Evolutionary conservation across 345 rosid species (phyloP), one percentile per base, ranked within the genome.

Genomic region (Euphorbia pulcherrima): DNA sequence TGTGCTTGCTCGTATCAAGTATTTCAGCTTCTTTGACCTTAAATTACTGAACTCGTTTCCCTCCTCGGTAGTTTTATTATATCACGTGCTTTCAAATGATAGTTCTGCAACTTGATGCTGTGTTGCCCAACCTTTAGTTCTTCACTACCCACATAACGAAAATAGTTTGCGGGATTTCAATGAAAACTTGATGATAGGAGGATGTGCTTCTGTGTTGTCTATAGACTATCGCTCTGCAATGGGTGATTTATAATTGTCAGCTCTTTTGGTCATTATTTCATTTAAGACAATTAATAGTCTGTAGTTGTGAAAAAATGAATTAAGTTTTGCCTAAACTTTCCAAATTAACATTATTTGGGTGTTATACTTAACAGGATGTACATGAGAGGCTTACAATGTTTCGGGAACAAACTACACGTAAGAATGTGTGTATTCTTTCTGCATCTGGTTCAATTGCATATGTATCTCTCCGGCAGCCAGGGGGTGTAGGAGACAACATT

Each of bases 331-430:
- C 18, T 67, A n/a, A 30, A 62, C n/a, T 5, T 30, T 29, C 71
- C 68, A 27, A 16, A 23, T 46, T 77, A 57, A 79, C 41, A 30
- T 27, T 24, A 65, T 83, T 40, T 52, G 65, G 60, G 70, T 40
- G n/a, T n/a, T n/a, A n/a, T n/a, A n/a, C n/a, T n/a, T 61, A 62
- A 78, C 77, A 94, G 99, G 97, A 94, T 75, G 95, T 91, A 69
- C 77, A 79, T 52, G 92, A 89, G 81, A 94, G 83, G 75, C 76
- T 90, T 52, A 71, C 81, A 83, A 39, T 71, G 72, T 89, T 87
- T 68, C 73, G 87, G 80, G 90, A 86, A 81, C 91, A 89, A 81
- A 84, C 86, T 78, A 88, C 83, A 75, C 88, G 87, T 30, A 92
- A 94, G 67, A 64, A n/a, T n/a, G n/a, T 88, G 65, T 94, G 97